Conservation (phyloP, 208 protist genomes). For the Jaenimonas drosophilae region DNA sequence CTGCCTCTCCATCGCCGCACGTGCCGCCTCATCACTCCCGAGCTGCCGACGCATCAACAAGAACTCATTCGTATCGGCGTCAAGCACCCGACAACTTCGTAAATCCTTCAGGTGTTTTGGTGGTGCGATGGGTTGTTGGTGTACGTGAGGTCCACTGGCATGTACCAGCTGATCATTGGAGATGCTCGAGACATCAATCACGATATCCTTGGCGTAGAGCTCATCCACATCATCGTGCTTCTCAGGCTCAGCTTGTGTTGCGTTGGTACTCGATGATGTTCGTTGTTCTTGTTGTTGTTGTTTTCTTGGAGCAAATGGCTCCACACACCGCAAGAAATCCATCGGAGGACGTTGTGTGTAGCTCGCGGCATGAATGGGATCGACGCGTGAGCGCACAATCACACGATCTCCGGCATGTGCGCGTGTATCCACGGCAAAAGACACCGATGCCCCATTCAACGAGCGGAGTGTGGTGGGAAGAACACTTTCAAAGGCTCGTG, state of each 20-base stretch:
- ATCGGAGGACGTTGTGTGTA: slow-evolving; percentile 48
- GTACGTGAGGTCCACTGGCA: slow-evolving; percentile 31
- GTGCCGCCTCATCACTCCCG: slow-evolving; percentile 31
- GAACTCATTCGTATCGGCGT: slow-evolving; percentile 46
- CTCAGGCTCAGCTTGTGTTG: too few species aligned
- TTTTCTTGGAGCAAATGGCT: too few species aligned
- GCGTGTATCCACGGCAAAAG: slow-evolving; percentile 23
- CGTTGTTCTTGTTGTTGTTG: not conserved
- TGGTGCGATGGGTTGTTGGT: slow-evolving; percentile 16
- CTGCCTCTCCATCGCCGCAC: slow-evolving; percentile 24
- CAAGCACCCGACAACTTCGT: slow-evolving; percentile 57
- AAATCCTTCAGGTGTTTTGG: slow-evolving; percentile 71
- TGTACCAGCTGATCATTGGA: slow-evolving; percentile 32
- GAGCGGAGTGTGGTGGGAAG: slow-evolving; percentile 57
- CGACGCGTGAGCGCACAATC: slow-evolving; percentile 54
- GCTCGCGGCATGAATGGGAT: slow-evolving; percentile 48
- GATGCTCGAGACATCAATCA: slow-evolving; percentile 52
- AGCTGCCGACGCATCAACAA: slow-evolving; percentile 36
- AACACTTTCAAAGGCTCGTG: slow-evolving; percentile 81
- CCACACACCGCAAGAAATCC: slow-evolving; percentile 26
- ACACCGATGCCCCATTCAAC: slow-evolving; percentile 50
- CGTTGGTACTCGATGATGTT: not conserved
- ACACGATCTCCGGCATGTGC: slow-evolving; percentile 36
- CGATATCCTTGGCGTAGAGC: slow-evolving; percentile 50
- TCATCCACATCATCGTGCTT: not conserved